phyloP scores from a whole-genome alignment of 2,329 filamentous ascomycete species.

The Talaromyces funiculosus region DNA sequence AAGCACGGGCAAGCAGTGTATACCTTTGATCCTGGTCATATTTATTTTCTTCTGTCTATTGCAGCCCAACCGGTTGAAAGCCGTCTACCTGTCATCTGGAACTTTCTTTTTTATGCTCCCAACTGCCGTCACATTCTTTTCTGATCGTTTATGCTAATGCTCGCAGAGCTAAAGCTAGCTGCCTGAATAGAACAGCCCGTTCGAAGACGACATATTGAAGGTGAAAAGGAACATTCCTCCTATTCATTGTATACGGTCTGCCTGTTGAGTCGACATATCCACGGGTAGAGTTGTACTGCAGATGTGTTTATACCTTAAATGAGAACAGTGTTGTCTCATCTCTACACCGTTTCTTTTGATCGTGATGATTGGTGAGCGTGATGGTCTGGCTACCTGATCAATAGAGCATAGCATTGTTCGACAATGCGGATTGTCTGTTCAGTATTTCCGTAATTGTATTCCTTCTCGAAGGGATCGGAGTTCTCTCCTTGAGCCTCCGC shows the following conservation, averaged over 20 bases:
- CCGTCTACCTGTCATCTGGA: not conserved
- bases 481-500: not conserved
- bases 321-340: not conserved
- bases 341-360: not conserved
- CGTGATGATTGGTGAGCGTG: not conserved
- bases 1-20: too few species aligned
- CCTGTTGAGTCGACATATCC: not conserved
- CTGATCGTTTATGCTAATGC: not conserved
- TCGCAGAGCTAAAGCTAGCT: not conserved
- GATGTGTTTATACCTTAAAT: not conserved
- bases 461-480: not conserved
- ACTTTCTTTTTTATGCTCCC: not conserved
- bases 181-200: not conserved
- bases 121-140: not conserved
- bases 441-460: not conserved
- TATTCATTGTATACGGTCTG: not conserved
- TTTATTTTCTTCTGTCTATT: not conserved
- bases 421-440: not conserved
- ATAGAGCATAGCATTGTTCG: not conserved
- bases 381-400: not conserved
- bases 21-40: not conserved
- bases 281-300: not conserved
- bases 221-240: too few species aligned
- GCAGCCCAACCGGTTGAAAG: slow-evolving; percentile 1
- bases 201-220: not conserved